Percentiles rank a stretch among this genome's conserved stretches.
These are phyloP conservation scores for Elaeis guineensis DNA, from an alignment of 176 grass and related monocot genomes.

Conservation along the genomic window DNA sequence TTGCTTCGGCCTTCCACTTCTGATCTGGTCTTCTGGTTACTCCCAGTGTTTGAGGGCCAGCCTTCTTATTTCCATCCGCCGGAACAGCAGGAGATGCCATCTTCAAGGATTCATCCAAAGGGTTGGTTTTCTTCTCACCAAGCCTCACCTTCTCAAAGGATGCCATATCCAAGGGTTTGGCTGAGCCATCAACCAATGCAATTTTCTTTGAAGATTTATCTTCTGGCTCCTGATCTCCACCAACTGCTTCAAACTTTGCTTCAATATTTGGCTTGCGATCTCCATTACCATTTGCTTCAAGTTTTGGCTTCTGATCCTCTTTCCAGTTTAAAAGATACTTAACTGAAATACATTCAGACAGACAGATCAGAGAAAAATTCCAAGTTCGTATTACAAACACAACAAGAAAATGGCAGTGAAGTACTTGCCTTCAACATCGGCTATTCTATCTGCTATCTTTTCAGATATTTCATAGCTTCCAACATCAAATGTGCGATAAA, in stretches of 20 bases:
- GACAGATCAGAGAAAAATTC: slow-evolving; percentile 14
- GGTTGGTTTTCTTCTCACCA: too few relatives aligned
- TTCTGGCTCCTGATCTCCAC: not conserved
- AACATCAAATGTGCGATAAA: slow-evolving; percentile 74
- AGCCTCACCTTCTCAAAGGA: too few relatives aligned
- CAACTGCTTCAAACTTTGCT: too few relatives aligned
- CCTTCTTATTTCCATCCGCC: slow-evolving; percentile 4
- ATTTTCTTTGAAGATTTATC: slow-evolving; percentile 32
- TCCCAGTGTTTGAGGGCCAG: not conserved
- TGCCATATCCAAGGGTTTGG: too few relatives aligned
- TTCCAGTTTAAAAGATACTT: slow-evolving; percentile 44
- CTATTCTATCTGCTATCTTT: slow-evolving; percentile 48
- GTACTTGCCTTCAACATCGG: slow-evolving; percentile 34
- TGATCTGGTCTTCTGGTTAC: slow-evolving; percentile 10
- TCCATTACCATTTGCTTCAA: too few relatives aligned
- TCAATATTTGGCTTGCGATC: too few relatives aligned
- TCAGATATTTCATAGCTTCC: slow-evolving; percentile 40
- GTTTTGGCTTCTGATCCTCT: slow-evolving; percentile 20
- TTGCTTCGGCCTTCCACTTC: slow-evolving; percentile 1
- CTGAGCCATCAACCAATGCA: slow-evolving; percentile 22
- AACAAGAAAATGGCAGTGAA: not conserved
- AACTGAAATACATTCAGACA: slow-evolving; percentile 36
- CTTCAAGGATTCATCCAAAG: too few relatives aligned
- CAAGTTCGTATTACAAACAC: not conserved
- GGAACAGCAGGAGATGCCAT: too few relatives aligned